Conservation (phyloP, 2,329 filamentous ascomycete genomes). For the Fonsecaea pedrosoi region DNA sequence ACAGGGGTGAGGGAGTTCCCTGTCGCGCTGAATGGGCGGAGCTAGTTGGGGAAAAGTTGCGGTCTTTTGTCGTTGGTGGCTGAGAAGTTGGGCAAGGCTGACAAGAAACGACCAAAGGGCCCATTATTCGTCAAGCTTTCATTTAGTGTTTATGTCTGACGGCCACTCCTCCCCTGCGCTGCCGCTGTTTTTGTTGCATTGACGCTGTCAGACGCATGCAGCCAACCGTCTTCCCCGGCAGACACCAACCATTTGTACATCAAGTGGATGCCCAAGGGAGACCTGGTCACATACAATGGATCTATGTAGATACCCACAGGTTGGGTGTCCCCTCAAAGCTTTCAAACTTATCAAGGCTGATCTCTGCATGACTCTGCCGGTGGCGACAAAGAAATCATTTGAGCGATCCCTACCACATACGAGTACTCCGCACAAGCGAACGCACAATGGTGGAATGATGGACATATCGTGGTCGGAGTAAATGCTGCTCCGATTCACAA, state of each 20-base stretch:
- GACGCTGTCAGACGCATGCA: not conserved
- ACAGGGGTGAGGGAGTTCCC: conserved; percentile 1
- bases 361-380: conserved; percentile 5
- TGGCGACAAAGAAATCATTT: not conserved
- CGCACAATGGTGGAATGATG: conserved; percentile 5
- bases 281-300: not conserved
- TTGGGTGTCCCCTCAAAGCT: not conserved
- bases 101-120: not conserved
- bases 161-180: not conserved
- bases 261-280: not conserved
- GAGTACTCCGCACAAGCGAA: not conserved
- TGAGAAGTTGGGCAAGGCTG: not conserved
- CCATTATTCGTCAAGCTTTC: not conserved
- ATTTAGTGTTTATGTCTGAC: not conserved
- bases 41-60: not conserved
- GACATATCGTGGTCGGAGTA: not conserved
- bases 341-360: conserved; percentile 8
- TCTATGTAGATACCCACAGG: not conserved
- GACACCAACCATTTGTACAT: not conserved
- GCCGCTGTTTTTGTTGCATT: not conserved
- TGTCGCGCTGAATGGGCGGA: conserved; percentile 20
- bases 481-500: not conserved
- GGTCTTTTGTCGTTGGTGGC: not conserved
- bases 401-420: not conserved
- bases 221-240: not conserved